These are phyloP conservation scores for Rhododendron molle DNA, from an alignment of 148 eudicot species.

Conservation along the genomic window DNA sequence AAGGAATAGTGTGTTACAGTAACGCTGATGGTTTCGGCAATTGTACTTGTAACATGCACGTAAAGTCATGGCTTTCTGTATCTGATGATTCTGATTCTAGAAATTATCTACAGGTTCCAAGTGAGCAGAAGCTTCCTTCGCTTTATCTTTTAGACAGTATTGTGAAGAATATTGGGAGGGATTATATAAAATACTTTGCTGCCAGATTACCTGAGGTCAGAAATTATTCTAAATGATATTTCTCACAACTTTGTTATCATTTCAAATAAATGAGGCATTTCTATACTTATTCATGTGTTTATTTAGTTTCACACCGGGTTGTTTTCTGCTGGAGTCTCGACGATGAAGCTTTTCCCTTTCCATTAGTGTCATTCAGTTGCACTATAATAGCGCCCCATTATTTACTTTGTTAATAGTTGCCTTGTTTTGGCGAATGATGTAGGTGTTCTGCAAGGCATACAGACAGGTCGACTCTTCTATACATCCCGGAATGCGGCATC, in stretches of 20 bases:
- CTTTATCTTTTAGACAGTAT: conserved; percentile 96
- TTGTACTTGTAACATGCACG: not conserved
- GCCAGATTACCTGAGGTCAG: conserved; percentile 92
- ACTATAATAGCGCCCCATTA: not conserved
- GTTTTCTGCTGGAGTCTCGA: not conserved
- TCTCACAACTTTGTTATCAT: not conserved
- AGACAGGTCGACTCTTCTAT: conserved; percentile 76
- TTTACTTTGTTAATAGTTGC: not conserved
- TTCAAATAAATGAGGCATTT: not conserved
- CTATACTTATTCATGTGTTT: not conserved
- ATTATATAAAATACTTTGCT: conserved; percentile 86
- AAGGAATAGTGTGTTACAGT: not conserved
- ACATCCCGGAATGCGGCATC: conserved; percentile 80
- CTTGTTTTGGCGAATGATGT: conserved; percentile 17
- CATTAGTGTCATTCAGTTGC: not conserved
- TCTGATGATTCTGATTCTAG: conserved; percentile 18
- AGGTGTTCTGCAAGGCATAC: conserved; percentile 98
- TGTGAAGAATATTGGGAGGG: conserved; percentile 96
- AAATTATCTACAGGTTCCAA: conserved; percentile 73
- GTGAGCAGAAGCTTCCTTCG: conserved; percentile 92
- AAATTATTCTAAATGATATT: conserved; percentile 9
- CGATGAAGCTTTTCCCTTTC: not conserved
- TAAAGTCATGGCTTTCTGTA: not conserved
- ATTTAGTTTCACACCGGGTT: not conserved
- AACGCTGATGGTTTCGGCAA: not conserved